Evolutionary conservation across 73 alveolate genomes (phyloP), one percentile per base, ranked within the genome.

Genomic region (Uronychia binucleata): DNA sequence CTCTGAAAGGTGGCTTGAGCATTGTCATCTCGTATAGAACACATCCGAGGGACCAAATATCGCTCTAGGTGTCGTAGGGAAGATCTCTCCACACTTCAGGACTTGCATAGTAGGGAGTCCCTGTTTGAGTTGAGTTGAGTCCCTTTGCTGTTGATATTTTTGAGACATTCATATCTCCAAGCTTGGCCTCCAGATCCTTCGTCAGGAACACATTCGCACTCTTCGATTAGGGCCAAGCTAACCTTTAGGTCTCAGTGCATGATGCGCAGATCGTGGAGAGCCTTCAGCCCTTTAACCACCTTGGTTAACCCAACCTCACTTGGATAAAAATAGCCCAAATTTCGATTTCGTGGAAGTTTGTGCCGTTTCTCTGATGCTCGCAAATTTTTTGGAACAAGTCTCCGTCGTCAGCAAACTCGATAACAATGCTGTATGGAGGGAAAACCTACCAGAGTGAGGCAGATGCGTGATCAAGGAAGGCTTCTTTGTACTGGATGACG

Each of bases 21-120:
- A 97, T 88, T 0, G 98, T 84, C 91, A 97, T 84, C 86, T 97
- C 99, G 86, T 97, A 97, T 76, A 97, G 90, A 14, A 96, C 96
- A 75, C 99, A 97, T 19, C 99, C 99, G 26, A 97, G 88, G 83
- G 97, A 88, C 99, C 98, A 97, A 1, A 97, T 95, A 90, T 97
- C 99, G 80, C 99, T 93, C 78, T 95, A 93, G 85, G 92, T 87
- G 46, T 93, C 98, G 84, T 97, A 97, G 31, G 95, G 90, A 35
- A 89, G 86, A 0, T 94, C 97, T 67, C 90, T 91, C 97, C 97
- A 94, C 14, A 94, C 98, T 67, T 94, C 98, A 0, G 98, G 98
- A 19, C 96, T 86, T 80, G 92, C 92, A 78, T 93, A 93, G 19
- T 88, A 86, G 1, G 97, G 97, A 34, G 97, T 92, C 27, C 97